Evolutionary conservation across 2,329 filamentous ascomycete species (phyloP), one percentile per base, ranked within the genome.

Genomic region (Talaromyces sp.): DNA sequence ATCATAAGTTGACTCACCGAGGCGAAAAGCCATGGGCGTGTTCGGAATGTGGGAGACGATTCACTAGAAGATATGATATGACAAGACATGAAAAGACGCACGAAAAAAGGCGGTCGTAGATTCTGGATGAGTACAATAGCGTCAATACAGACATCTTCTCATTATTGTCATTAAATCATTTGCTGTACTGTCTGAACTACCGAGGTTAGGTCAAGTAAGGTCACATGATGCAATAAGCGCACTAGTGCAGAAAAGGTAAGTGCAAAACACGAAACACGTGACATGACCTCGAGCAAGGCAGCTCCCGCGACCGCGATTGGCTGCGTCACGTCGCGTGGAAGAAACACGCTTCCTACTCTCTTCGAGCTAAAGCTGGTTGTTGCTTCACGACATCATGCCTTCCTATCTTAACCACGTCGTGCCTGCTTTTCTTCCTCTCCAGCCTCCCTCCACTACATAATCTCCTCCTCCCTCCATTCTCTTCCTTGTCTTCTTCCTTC

Each of bases 261-360:
- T 1, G 5, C 22, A 4, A 37, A 62, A 54, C 45, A 41, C 60
- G 33, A 3, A 7, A n/a, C 60, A 62, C 60, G 60, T 62, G 60
- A 62, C 60, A 54, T 50, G 33, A 10, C 16, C 13, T 16, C 19
- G 31, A 9, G 41, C 43, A 11, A 39, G 27, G 56, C 14, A 35
- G 41, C 59, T 69, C 57, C 67, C 66, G 65, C 62, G 58, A 65
- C 64, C 72, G 73, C 74, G 75, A 75, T 76, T 76, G 74, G 75
- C 71, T 73, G 66, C 70, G 72, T 75, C 74, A 75, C 75, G 76
- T 78, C 76, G 76, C 76, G 77, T 78, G 58, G 57, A 19, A 22
- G 37, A 45, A 58, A 73, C 73, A 74, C 74, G 74, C 71, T 70
- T 71, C 31, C 33, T 56, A 39, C 52, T 33, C 19, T 39, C 52